Evolutionary conservation across 768 basidiomycete species (phyloP), one percentile per base, ranked within the genome.

Genomic region (Cubamyces lactineus): DNA sequence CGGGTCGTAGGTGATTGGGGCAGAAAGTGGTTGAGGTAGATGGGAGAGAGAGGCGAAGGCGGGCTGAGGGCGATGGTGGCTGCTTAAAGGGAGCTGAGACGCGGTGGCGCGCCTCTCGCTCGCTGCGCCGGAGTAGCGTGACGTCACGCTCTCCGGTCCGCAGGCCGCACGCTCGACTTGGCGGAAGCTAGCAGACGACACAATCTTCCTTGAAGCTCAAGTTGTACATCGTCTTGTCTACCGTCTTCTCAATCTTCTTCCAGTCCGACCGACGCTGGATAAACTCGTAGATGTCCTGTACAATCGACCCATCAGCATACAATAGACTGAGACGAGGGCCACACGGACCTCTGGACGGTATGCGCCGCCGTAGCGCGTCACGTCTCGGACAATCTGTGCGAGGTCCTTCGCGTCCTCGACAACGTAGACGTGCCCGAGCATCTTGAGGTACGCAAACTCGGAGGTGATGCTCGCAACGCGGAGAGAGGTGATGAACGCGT

Each of bases 191-290:
- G 40, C 56, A 64, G 50, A 70, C 58, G 24, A 67, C 51, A 79
- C 95, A 97, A 71, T 97, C 95, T 72, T 97, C 95, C 70, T 92
- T 94, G 70, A 96, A 92, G 72, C 89, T 92, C 53, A 95, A 75
- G 74, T 91, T 94, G 76, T 94, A 95, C 92, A 95, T 94, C 51
- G 92, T 87, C 79, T 94, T 93, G 78, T 94, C 93, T 52, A 98
- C 97, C 26, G 85, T 88, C 76, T 94, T 96, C 74, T 98, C 96
- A 62, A 98, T 98, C 78, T 92, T 96, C 78, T 97, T 96, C 96
- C 96, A 98, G 73, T 99, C 96, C 7, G 92, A 91, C 38, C 96
- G 83, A 21, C 96, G 80, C 71, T 95, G 93, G 69, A 98, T 92
- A 69, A 98, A 96, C 74, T 98, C 96, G 72, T 98, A 98, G 53